phyloP scores from a whole-genome alignment of 352 stramenopile genomes.

The Globisporangium spiculum region DNA sequence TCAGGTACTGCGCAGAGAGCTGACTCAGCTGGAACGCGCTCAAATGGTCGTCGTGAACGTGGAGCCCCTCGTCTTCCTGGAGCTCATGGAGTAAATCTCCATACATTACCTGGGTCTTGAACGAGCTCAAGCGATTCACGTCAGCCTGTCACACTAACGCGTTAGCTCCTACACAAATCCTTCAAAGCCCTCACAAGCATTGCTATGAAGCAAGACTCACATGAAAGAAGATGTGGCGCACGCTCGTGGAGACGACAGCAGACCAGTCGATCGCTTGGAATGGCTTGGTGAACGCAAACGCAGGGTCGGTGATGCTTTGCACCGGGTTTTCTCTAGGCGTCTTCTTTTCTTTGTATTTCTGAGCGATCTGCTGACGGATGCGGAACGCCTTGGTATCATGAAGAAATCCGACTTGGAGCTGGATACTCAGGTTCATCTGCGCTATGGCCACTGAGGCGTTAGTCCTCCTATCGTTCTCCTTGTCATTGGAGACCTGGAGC shows the following conservation, averaged over 20 bases:
- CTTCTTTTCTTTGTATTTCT: not conserved
- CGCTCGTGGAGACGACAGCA: slow-evolving; percentile 43
- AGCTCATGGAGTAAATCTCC: slow-evolving; percentile 53
- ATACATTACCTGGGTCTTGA: slow-evolving; percentile 51
- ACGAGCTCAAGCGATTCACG: slow-evolving; percentile 47
- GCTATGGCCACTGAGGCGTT: slow-evolving; percentile 2
- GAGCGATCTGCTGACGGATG: slow-evolving; percentile 22
- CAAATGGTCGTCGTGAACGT: slow-evolving; percentile 47
- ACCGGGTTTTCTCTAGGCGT: not conserved
- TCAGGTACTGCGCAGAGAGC: slow-evolving; percentile 68
- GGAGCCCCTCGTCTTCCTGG: slow-evolving; percentile 42
- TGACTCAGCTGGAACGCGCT: slow-evolving; percentile 54
- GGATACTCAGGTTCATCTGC: slow-evolving; percentile 27
- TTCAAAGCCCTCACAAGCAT: not conserved
- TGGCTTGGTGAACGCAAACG: slow-evolving; percentile 54
- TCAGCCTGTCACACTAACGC: slow-evolving; percentile 28
- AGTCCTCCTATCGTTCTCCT: not conserved
- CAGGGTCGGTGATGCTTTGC: slow-evolving; percentile 36
- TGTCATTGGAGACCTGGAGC: slow-evolving; percentile 24
- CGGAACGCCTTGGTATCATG: slow-evolving; percentile 24
- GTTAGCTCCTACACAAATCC: not conserved
- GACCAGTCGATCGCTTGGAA: slow-evolving; percentile 58
- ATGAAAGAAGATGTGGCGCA: slow-evolving; percentile 65
- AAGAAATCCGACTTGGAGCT: slow-evolving; percentile 37
- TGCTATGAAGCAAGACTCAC: slow-evolving; percentile 15